Evolutionary conservation across 805 yeast genomes (phyloP).

Genomic region (Wickerhamiella australiensis): DNA sequence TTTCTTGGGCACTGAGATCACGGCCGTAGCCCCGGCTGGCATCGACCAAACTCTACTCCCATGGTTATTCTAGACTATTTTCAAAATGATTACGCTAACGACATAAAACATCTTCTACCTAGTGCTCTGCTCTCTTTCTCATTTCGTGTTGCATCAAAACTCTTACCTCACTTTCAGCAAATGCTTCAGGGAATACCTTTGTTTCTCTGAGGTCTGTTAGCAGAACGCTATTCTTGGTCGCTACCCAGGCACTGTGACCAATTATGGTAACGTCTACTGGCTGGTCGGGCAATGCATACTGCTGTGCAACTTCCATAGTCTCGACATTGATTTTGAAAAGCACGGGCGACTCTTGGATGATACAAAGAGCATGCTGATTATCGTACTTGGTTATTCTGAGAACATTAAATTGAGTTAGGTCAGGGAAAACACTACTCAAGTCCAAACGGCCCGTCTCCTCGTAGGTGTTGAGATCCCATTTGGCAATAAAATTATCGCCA

Average conservation of each 20-base stretch:
- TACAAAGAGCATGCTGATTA: slow-evolving; percentile 11
- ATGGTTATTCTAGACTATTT: too few species aligned
- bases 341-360: slow-evolving; percentile 14
- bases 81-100: too few species aligned
- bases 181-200: slow-evolving; percentile 4
- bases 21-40: too few species aligned
- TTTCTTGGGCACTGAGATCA: too few species aligned
- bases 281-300: slow-evolving; percentile 9
- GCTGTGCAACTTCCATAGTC: slow-evolving; percentile 8
- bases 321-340: slow-evolving; percentile 13
- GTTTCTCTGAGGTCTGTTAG: neutral
- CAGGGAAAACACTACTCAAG: slow-evolving; percentile 33
- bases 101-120: neutral
- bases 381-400: slow-evolving; percentile 9
- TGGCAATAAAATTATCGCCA: slow-evolving; percentile 63
- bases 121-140: slow-evolving; percentile 14
- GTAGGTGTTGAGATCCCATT: slow-evolving; percentile 70
- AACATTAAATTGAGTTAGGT: slow-evolving; percentile 18
- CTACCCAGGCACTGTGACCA: slow-evolving; percentile 8
- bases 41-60: too few species aligned
- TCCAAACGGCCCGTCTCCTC: slow-evolving; percentile 39
- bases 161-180: slow-evolving; percentile 8
- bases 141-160: slow-evolving; percentile 12
- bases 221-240: neutral
- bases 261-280: slow-evolving; percentile 14